Base-by-base conservation (phyloP, 2,329 filamentous ascomycete genomes). In the Madurella mycetomatis region DNA sequence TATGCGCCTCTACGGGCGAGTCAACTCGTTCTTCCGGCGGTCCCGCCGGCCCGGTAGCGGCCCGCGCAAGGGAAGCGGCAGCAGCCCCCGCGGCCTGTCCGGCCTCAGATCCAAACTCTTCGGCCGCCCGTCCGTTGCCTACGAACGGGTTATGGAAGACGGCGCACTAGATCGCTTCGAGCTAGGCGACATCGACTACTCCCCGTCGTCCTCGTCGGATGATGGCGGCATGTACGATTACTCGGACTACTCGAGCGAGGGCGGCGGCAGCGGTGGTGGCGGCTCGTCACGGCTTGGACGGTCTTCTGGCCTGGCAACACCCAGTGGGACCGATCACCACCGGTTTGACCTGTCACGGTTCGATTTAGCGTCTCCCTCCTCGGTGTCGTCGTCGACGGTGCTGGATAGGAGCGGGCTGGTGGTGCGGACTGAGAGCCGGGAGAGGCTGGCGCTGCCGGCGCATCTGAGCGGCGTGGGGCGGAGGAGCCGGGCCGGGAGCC, bases 141-240 rank as follows among this genome's bases (percentile, higher is more conserved):
- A 96, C 66, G 92, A 96, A 67, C 85, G 90, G 31, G 86, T 96
- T 2, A 73, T 95, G 49, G 91, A 96, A 71, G 88, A 92, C 62
- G 91, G 88, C 12, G 81, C 83, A n/a, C 73, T 74, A 11, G 74
- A 81, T 51, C 86, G 90, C 41, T 92, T 95, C 66, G 92, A 96
- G 67, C 80, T 96, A 1, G 83, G 81, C 30, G 84, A 84, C 15
- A 72, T 83, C 9, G 82, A 85, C 31, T 37, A 37, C 13, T 37
- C 9, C 2, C 11, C 34, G 2, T 37, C 34, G 4, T 37, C 34
- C 4, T 37, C 34, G 2, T 84, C 83, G 1, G 47, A 55, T 25
- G 80, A 84, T 49, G 81, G 4, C 31, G 8, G 31, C 31, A 18
- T 86, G 47, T 82, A 84, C 53, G 82, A 85, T 1, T 75, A 78